phyloP scores from a whole-genome alignment of 148 eudicot genomes.

The Fagopyrum homotropicum region DNA sequence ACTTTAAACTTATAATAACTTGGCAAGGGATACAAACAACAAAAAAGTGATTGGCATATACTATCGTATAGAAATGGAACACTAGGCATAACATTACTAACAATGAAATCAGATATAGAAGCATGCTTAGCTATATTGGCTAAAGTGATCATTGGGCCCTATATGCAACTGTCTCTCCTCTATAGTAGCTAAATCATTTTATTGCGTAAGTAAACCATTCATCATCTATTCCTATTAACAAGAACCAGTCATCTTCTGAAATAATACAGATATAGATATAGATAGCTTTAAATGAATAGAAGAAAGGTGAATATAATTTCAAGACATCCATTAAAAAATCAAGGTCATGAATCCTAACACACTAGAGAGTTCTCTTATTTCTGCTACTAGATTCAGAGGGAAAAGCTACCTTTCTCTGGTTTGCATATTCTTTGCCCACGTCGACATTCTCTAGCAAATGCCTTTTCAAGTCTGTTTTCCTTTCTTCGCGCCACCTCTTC shows the following conservation, averaged over 20 bases:
- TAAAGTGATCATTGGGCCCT: conserved; percentile 4
- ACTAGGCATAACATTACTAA: not conserved
- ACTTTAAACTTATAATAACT: not conserved
- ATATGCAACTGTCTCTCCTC: not conserved
- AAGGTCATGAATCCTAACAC: not conserved
- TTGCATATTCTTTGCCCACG: conserved; percentile 64
- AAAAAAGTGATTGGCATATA: not conserved
- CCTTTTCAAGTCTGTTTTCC: conserved; percentile 54
- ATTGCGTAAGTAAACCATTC: not conserved
- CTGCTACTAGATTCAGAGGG: not conserved
- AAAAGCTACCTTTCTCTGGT: conserved; percentile 62
- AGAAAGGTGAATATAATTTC: not conserved
- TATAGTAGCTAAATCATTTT: not conserved
- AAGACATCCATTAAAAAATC: not conserved
- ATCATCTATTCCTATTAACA: not conserved
- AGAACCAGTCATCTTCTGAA: not conserved
- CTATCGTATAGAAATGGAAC: not conserved
- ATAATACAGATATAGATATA: not conserved
- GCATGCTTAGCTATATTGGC: not conserved
- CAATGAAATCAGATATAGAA: not conserved
- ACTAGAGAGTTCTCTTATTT: not conserved
- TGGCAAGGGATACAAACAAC: not conserved
- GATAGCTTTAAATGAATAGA: not conserved
- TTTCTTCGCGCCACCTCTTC: conserved; percentile 91
- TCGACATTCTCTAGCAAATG: conserved; percentile 51